Conservation (phyloP, 768 basidiomycete genomes). For the Royoungia palumana region DNA sequence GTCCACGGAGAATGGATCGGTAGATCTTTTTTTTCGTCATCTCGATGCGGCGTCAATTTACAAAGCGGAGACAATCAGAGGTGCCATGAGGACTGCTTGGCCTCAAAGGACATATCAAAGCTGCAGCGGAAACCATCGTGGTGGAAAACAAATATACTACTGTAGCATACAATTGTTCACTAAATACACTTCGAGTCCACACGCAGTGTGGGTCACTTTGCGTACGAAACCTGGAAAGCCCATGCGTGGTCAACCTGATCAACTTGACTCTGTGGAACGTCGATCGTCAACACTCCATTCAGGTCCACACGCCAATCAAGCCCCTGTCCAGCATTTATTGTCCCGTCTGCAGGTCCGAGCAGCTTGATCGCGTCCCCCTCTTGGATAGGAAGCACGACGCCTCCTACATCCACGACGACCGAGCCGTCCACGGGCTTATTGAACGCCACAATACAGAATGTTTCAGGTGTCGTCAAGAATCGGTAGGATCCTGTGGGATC, state of each 20-base stretch:
- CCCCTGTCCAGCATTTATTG: not conserved
- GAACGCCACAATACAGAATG: slow-evolving; percentile 51
- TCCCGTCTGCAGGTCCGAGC: slow-evolving; percentile 31
- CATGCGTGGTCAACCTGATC: slow-evolving; percentile 33
- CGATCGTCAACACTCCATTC: slow-evolving; percentile 30
- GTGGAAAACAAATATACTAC: not conserved
- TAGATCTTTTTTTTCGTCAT: slow-evolving; percentile 1
- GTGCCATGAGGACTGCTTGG: slow-evolving; percentile 5
- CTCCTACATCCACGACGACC: slow-evolving; percentile 33
- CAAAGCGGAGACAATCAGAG: not conserved
- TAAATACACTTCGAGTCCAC: not conserved
- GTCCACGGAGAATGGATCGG: not conserved
- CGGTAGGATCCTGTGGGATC: slow-evolving; percentile 34
- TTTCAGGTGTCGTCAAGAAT: slow-evolving; percentile 48
- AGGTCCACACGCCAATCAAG: slow-evolving; percentile 33
- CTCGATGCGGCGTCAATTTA: not conserved
- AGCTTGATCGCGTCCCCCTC: slow-evolving; percentile 41
- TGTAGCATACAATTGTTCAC: not conserved
- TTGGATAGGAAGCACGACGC: slow-evolving; percentile 41
- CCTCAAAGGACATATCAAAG: too few relatives aligned
- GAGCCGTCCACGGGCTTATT: slow-evolving; percentile 31
- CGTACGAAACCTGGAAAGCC: slow-evolving; percentile 40
- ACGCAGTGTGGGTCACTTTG: not conserved
- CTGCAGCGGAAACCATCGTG: too few relatives aligned
- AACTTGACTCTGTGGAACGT: slow-evolving; percentile 24